Evolutionary conservation across 2,329 filamentous ascomycete species (phyloP), one percentile per base, ranked within the genome.

Genomic region (Polychaeton citri): DNA sequence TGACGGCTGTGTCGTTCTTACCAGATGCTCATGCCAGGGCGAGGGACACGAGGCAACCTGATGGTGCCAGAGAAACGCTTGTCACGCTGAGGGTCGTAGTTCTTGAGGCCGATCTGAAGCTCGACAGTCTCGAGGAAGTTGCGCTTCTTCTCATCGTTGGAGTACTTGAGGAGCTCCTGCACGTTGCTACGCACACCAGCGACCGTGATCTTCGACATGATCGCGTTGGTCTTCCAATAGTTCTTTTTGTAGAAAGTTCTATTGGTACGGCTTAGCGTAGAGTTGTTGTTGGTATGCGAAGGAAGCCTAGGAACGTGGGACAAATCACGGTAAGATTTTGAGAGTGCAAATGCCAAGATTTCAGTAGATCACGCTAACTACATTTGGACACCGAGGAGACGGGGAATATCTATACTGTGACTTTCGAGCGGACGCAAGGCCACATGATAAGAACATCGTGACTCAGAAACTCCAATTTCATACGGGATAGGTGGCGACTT

Each of bases 11-110:
- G 10, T 32, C 12, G 21, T 17, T 17, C 68, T 49, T 66, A 76
- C 73, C 81, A 92, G 72, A 92, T 78, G 70, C 64, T 68, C 84
- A 92, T 90, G 73, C 79, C 78, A 63, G 85, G 90, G 63, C 85
- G 86, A 57, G 87, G 90, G 55, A 96, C 74, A 59, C 77, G 74
- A 53, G 88, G 87, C 59, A 96, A 82, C 72, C 81, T 86, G 75
- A 98, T 83, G 67, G 90, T 96, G 69, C 90, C 90, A 40, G 84
- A 93, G 88, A 98, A 98, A 94, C 88, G 88, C 88, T 98, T 98
- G 75, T 98, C 90, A 85, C 90, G 88, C 81, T 96, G 76, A 62
- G 90, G 88, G 66, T 98, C 55, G 44, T 94, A 94, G 81, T 93
- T 93, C 82, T 93, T 92, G 64, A 93, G 79, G 66, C 84, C 84